Conservation (phyloP, 2,329 filamentous ascomycete species). For the Volutella citrinella region DNA sequence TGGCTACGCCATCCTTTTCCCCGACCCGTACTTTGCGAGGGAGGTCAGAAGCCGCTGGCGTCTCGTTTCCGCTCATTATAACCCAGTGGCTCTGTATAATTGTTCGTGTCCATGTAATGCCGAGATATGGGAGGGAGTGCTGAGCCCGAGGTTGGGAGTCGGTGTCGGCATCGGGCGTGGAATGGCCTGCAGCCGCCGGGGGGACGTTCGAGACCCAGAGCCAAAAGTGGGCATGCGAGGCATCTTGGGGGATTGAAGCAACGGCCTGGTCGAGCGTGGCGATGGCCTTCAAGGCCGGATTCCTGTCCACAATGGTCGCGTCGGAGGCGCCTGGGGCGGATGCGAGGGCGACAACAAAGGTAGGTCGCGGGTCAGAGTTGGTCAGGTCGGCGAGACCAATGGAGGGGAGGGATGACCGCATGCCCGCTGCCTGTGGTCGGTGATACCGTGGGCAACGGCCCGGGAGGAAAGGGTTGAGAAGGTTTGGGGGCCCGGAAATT, state of each 20-base stretch:
- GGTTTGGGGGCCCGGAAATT: not conserved
- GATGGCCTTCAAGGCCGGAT: slow-evolving; percentile 33
- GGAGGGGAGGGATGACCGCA: slow-evolving; percentile 22
- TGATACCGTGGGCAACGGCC: slow-evolving; percentile 3
- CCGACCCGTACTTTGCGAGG: slow-evolving; percentile 31
- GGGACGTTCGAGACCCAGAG: slow-evolving; percentile 33
- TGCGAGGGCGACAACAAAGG: slow-evolving; percentile 34
- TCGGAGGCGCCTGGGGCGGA: slow-evolving; percentile 7
- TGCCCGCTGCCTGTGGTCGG: slow-evolving; percentile 15
- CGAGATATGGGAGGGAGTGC: slow-evolving; percentile 29
- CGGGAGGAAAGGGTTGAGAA: slow-evolving; percentile 1
- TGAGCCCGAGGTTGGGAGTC: too few relatives aligned
- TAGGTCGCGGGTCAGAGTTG: slow-evolving; percentile 39
- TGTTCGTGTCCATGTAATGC: slow-evolving; percentile 36
- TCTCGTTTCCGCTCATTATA: slow-evolving; percentile 38
- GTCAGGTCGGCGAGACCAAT: slow-evolving; percentile 39
- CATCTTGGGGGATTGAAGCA: slow-evolving; percentile 26
- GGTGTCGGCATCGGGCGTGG: too few relatives aligned
- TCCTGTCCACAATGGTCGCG: slow-evolving; percentile 32
- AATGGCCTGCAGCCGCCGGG: slow-evolving; percentile 5
- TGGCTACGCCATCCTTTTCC: slow-evolving; percentile 17
- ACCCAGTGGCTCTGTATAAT: slow-evolving; percentile 34
- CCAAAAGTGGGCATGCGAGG: slow-evolving; percentile 35
- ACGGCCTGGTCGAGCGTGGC: slow-evolving; percentile 30
- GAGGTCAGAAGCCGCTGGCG: slow-evolving; percentile 27